Evolutionary conservation across 2,329 filamentous ascomycete genomes (phyloP), one percentile per base, ranked within the genome.

Genomic region (Pyricularia pennisetigena): DNA sequence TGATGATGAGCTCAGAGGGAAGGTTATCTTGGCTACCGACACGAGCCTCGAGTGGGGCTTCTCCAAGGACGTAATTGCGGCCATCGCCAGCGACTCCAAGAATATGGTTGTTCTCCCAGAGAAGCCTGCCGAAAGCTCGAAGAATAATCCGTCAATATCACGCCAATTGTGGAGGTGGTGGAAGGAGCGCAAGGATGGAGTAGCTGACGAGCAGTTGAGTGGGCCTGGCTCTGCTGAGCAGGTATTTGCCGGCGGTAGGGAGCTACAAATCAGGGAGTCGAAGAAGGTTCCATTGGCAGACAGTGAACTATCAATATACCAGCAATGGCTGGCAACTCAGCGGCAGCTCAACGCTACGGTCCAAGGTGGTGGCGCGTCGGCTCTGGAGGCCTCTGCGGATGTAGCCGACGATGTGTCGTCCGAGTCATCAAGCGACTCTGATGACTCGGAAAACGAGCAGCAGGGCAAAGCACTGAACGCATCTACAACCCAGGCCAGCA

Each of bases 31-130:
- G 68, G 94, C 95, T 2, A 97, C 93, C 72, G 94, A 98, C 76
- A 86, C 88, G 3, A 96, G 92, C 32, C 80, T 98, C 24, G 93
- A 97, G 73, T 99, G 95, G 95, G 95, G 95, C 0, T 97, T 97
- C 74, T 96, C 95, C 0, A 92, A 90, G 74, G 89, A 94, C 67
- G 83, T 94, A 0, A 80, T 99, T 65, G 88, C 86, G 71, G 84
- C 85, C 10, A 83, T 99, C 68, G 93, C 93, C 0, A 84, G 86
- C 69, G 91, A 96, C 71, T 81, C 89, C 1, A 88, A 88, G 61
- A 99, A 97, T 76, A 81, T 98, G 64, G 86, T 99, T 49, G 88
- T 99, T 67, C 79, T 99, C 62, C 97, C 94, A 0, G 94, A 98
- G 73, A 87, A 88, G 71, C 83, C 87, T 1, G 81, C 81, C 0